Evolutionary conservation across 768 basidiomycete species (phyloP).

Genomic region (Rhodocollybia butyracea): DNA sequence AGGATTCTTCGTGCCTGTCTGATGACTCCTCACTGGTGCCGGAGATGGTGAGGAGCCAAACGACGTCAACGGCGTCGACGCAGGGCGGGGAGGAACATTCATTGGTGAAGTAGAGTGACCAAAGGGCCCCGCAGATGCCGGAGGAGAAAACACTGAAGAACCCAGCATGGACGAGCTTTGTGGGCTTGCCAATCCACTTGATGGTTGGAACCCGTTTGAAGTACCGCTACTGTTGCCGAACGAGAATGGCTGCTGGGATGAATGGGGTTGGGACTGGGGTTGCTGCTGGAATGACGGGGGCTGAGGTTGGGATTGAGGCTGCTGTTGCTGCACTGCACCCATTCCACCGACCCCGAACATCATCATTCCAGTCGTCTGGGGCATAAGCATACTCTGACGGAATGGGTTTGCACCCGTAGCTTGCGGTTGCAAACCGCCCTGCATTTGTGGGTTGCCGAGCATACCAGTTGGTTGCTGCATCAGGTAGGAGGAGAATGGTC

Average conservation of each 20-base stretch:
- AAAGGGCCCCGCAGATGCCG: slow-evolving; percentile 22
- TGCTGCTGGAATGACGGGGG: slow-evolving; percentile 11
- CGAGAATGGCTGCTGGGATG: not conserved
- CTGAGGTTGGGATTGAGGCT: slow-evolving; percentile 20
- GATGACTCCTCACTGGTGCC: slow-evolving; percentile 74
- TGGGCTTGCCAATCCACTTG: slow-evolving; percentile 1
- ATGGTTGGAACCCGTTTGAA: slow-evolving; percentile 13
- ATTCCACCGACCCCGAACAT: slow-evolving; percentile 32
- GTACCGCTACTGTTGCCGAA: not conserved
- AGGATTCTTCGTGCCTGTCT: slow-evolving; percentile 94
- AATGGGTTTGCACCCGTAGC: slow-evolving; percentile 77
- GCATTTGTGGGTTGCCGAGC: slow-evolving; percentile 28
- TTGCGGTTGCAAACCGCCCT: slow-evolving; percentile 47
- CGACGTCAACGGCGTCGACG: slow-evolving; percentile 67
- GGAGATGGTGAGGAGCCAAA: slow-evolving; percentile 37
- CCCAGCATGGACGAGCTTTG: not conserved
- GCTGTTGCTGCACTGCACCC: slow-evolving; percentile 14
- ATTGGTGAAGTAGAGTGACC: slow-evolving; percentile 17
- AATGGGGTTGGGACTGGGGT: slow-evolving; percentile 14
- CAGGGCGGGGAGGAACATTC: slow-evolving; percentile 55
- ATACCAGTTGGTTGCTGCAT: slow-evolving; percentile 52
- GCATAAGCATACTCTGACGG: slow-evolving; percentile 71
- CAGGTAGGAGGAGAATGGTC: slow-evolving; percentile 53
- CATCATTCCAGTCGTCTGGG: slow-evolving; percentile 60
- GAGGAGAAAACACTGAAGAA: slow-evolving; percentile 15